Evolutionary conservation across 306 rosid species (phyloP).

Genomic region (Begonia loranthoides): DNA sequence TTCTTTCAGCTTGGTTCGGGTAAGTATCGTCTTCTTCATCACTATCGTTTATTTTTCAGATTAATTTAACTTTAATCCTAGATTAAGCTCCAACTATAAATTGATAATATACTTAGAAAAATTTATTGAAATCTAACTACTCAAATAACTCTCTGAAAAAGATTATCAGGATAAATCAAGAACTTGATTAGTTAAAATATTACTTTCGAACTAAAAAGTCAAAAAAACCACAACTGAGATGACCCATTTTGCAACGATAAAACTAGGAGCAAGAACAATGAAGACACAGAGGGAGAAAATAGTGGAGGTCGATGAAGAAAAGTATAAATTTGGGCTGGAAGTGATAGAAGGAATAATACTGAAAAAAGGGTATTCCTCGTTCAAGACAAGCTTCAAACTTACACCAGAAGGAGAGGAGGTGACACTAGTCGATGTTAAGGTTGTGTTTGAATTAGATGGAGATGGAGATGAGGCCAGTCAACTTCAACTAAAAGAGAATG

Average conservation of each 20-base stretch:
- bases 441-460: constrained; percentile 29
- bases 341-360: constrained; percentile 47
- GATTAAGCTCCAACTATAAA: too few relatives aligned
- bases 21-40: constrained; percentile 9
- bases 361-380: constrained; percentile 35
- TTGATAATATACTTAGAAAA: too few relatives aligned
- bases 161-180: too few relatives aligned
- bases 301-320: constrained; percentile 31
- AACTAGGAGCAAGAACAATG: constrained; percentile 10
- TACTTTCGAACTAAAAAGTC: neutral
- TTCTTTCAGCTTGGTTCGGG: constrained; percentile 34
- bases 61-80: too few relatives aligned
- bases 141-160: too few relatives aligned
- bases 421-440: constrained; percentile 35
- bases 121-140: too few relatives aligned
- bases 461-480: constrained; percentile 14
- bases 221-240: neutral
- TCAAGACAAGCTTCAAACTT: constrained; percentile 33
- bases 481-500: too few relatives aligned
- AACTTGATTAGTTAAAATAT: too few relatives aligned
- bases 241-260: neutral
- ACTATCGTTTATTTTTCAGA: neutral
- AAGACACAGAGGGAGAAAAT: constrained; percentile 41
- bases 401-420: constrained; percentile 13
- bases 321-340: constrained; percentile 35